Evolutionary conservation across 257 asterid species (phyloP).

Genomic region (Parsonsia alboflavescens): DNA sequence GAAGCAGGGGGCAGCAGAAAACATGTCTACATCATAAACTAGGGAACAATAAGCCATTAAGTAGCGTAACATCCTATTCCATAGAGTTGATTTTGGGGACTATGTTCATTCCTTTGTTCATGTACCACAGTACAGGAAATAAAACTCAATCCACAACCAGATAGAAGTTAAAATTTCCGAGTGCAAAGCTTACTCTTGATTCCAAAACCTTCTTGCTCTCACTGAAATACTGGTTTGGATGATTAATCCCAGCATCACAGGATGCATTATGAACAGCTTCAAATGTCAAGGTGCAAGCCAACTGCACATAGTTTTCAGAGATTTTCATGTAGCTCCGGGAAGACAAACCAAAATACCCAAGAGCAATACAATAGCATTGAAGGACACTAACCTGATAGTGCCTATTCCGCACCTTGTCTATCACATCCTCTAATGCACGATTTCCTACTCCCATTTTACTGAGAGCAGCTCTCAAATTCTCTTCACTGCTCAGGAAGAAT

Average conservation of each 20-base stretch:
- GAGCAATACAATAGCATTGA: conserved; percentile 4
- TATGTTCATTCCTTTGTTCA: no score
- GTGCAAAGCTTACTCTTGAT: conserved; percentile 29
- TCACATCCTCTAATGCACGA: conserved; percentile 70
- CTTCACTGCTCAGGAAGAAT: conserved; percentile 59
- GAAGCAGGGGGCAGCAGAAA: background rate
- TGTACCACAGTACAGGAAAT: background rate
- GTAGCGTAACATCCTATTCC: background rate
- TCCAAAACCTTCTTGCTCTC: conserved; percentile 69
- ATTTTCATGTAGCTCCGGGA: background rate
- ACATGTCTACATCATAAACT: background rate
- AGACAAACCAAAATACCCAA: background rate
- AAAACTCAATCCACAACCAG: background rate
- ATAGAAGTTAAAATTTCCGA: background rate
- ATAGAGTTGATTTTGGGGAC: background rate
- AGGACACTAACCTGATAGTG: conserved; percentile 73
- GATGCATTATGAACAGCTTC: conserved; percentile 83
- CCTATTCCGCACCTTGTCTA: conserved; percentile 69
- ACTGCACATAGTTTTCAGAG: conserved; percentile 36
- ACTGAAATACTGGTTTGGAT: conserved; percentile 83
- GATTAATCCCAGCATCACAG: conserved; percentile 89
- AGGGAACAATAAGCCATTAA: background rate
- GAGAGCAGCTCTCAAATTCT: conserved; percentile 86
- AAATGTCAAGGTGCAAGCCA: conserved; percentile 92
- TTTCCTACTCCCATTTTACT: conserved; percentile 71